phyloP scores from a whole-genome alignment of 192 early-diverging fungal species.

The Umbelopsis sp. region DNA sequence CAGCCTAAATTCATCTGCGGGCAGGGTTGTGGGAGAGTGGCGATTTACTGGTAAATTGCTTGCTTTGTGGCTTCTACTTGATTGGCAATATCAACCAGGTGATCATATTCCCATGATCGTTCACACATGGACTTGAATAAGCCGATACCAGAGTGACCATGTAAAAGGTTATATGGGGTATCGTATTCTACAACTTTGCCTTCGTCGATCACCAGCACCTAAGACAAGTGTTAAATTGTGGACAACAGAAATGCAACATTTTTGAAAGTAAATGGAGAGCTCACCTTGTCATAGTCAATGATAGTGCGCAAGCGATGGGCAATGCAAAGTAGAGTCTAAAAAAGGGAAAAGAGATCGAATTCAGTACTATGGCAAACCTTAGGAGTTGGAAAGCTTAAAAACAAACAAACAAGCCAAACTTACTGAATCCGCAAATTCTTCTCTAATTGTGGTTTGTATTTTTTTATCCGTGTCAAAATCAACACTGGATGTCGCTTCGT shows the following conservation, averaged over 20 bases:
- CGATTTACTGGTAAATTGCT: not conserved
- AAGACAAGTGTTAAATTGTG: not conserved
- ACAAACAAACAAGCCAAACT: not conserved
- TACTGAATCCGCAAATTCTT: slow-evolving; percentile 63
- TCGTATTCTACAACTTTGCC: slow-evolving; percentile 80
- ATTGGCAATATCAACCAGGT: slow-evolving; percentile 60
- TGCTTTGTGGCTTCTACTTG: slow-evolving; percentile 11
- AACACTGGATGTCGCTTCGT: slow-evolving; percentile 90
- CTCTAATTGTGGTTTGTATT: slow-evolving; percentile 84
- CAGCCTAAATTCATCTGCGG: not conserved
- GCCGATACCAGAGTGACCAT: slow-evolving; percentile 43
- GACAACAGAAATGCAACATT: not conserved
- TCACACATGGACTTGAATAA: slow-evolving; percentile 79
- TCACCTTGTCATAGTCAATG: slow-evolving; percentile 51
- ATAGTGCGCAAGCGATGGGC: slow-evolving; percentile 56
- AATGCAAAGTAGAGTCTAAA: slow-evolving; percentile 48
- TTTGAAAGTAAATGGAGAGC: not conserved
- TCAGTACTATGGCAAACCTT: too few species aligned
- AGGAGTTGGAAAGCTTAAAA: too few species aligned
- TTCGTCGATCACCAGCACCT: slow-evolving; percentile 67
- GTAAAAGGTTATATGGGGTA: slow-evolving; percentile 70
- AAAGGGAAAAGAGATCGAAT: not conserved
- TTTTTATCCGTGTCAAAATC: slow-evolving; percentile 81
- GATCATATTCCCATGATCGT: slow-evolving; percentile 81
- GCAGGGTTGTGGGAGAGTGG: not conserved